A percentile compares a stretch with the other conserved stretches of the same genome.
Conservation (phyloP, 140 eudicot species). For the Bidens hawaiensis region DNA sequence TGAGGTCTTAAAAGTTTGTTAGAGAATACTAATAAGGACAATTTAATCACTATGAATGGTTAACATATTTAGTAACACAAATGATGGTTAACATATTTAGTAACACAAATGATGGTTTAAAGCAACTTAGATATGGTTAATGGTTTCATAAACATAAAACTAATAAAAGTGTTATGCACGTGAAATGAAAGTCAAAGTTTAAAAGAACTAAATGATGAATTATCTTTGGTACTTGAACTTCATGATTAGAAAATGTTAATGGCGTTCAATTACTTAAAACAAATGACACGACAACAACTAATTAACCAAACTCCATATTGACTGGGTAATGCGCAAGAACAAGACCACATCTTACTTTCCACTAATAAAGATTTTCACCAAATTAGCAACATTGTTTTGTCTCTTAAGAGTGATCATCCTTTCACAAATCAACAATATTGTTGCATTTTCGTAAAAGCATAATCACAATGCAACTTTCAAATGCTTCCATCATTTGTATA, state of each 20-base stretch:
- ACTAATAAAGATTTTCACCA: constrained; percentile 25
- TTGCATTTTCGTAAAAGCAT: not conserved
- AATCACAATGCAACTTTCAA: constrained; percentile 4
- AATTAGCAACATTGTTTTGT: constrained; percentile 34
- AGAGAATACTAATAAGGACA: too few relatives aligned
- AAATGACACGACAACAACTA: constrained; percentile 32
- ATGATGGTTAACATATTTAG: not conserved
- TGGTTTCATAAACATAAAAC: not conserved
- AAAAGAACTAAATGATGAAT: not conserved
- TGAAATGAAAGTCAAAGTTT: constrained; percentile 17
- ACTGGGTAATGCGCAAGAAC: constrained; percentile 16
- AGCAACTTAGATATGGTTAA: not conserved
- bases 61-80: not conserved
- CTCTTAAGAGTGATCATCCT: constrained; percentile 9
- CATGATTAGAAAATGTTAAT: constrained; percentile 24
- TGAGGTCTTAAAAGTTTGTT: too few relatives aligned
- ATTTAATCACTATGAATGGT: too few relatives aligned
- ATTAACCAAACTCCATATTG: constrained; percentile 28
- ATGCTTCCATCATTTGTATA: not conserved
- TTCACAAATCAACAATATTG: not conserved
- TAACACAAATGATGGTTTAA: not conserved
- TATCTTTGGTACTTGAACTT: constrained; percentile 27
- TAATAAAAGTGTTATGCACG: not conserved
- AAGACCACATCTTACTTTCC: constrained; percentile 21
- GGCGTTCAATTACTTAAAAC: constrained; percentile 11